Base-by-base conservation (phyloP, 1,284 basidiomycete species). In the Ceratobasidium sp. region DNA sequence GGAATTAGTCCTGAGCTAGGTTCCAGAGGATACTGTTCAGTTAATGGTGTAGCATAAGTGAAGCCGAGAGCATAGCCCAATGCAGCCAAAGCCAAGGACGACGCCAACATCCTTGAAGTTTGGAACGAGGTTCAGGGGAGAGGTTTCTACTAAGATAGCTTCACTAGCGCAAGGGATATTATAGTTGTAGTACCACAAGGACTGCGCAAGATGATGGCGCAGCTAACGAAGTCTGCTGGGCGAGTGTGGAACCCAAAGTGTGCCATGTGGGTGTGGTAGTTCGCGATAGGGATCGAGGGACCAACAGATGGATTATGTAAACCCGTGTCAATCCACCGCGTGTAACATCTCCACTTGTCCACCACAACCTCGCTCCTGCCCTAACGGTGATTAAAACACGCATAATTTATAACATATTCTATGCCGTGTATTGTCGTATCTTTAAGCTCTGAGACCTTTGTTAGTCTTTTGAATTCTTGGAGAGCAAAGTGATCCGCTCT, bases 241-340 rank as follows among this genome's bases (percentile, higher is more conserved):
- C 28, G 13, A 62, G 23, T 17, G 33, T 26, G 23, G 38, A 15
- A 40, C 62, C 40, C 44, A 23, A 3, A 10, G 26, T 61, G 62
- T n/a, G n/a, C 62, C 62, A 64, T 64, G 42, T 23, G 62, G 62
- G 10, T 50, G n/a, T n/a, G 65, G 65, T 67, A 50, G 42, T 28
- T n/a, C 20, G 17, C 26, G 46, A 26, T 40, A 23, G n/a, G 40
- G 33, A 33, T 33, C 33, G 33, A 33, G 33, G 33, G 33, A 33
- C 33, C 33, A 33, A 33, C 33, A 33, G 33, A 33, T 33, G 33
- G 33, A 33, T 33, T 33, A 33, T 33, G 33, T 33, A 33, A 33
- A 33, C 33, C 33, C 33, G 4, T 33, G 33, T 33, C 33, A 33
- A n/a, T n/a, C n/a, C n/a, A 33, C 33, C 33, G 2, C 33, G 4